These are phyloP conservation scores for Candida sp. DNA, from an alignment of 1,139 yeast species.

Conservation along the genomic window DNA sequence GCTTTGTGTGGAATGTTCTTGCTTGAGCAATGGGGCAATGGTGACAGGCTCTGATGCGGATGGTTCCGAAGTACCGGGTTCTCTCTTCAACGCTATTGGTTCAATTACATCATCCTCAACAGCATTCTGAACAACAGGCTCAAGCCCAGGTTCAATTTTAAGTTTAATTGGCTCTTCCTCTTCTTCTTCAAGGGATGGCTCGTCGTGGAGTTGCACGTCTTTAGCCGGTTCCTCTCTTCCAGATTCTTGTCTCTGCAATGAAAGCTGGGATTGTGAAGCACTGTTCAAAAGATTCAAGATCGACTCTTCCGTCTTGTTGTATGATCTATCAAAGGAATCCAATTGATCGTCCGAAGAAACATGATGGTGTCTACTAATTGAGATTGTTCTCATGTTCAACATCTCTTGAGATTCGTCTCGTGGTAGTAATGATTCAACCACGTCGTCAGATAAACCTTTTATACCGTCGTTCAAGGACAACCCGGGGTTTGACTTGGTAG, in stretches of 20 bases:
- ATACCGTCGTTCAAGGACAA: slow-evolving; percentile 48
- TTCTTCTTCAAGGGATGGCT: not conserved
- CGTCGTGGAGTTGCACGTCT: not conserved
- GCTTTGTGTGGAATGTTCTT: not conserved
- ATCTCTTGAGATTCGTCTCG: slow-evolving; percentile 14
- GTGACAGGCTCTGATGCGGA: not conserved
- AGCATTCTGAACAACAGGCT: not conserved
- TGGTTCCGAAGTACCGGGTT: not conserved
- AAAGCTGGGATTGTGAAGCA: slow-evolving; percentile 16
- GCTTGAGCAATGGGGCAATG: not conserved
- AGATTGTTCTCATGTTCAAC: slow-evolving; percentile 5
- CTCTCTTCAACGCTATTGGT: not conserved
- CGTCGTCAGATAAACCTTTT: slow-evolving; percentile 45
- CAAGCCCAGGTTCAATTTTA: not conserved
- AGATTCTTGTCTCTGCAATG: slow-evolving; percentile 1
- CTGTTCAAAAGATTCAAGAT: slow-evolving; percentile 43
- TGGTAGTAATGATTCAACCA: slow-evolving; percentile 41
- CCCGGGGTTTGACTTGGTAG: slow-evolving; percentile 28
- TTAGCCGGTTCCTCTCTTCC: not conserved
- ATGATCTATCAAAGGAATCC: slow-evolving; percentile 42
- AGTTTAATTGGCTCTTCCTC: slow-evolving; percentile 1
- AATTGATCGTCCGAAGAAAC: slow-evolving; percentile 6
- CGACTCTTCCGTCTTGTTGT: slow-evolving; percentile 45
- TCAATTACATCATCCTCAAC: not conserved
- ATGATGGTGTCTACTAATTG: not conserved